Evolutionary conservation across 176 grass and related monocot genomes (phyloP), one percentile per base, ranked within the genome.

Genomic region (Leersia perrieri): DNA sequence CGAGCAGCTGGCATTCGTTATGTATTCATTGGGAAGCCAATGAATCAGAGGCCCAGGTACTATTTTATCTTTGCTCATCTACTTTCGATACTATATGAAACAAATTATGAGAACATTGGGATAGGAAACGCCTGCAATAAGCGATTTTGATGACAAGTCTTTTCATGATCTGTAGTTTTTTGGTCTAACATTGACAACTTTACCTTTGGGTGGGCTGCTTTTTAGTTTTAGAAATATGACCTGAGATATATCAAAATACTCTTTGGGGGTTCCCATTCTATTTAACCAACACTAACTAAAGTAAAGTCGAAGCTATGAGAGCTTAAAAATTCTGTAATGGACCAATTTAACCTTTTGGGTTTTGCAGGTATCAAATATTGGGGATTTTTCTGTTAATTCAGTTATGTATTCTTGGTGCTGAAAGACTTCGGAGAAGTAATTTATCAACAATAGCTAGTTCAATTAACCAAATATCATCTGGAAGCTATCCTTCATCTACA

Each of bases 31-130:
- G 92, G 96, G 60, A 99, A 95, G 61, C 92, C 92, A 67, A 89
- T 95, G 82, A 93, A 93, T 85, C 96, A 95, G 77, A 95, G 96
- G 69, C 96, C 96, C 64, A 93, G 96, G 92, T 98, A 88, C 74
- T 44, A 33, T 42, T 33, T 82, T 40, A 33, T 85, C 7, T 81
- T 33, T 89, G 29, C 16, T 66, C 61, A 53, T 60, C 31, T 66
- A 73, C 33, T 29, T 60, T 73, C 0, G 34, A 42, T 28, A 76
- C 41, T 64, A 40, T 13, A 30, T 35, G 53, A 51, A 61, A 63
- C 8, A 70, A 70, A 70, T 63, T 25, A 70, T 29, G 63, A 20
- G 32, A 12, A 25, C 57, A 53, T 33, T 63, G 25, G 51, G 8
- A 18, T 15, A 34, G 20, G 26, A 63, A 80, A 55, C 20, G 72